phyloP scores from a whole-genome alignment of 106 monocot genomes.

The Dendrobium officinale region DNA sequence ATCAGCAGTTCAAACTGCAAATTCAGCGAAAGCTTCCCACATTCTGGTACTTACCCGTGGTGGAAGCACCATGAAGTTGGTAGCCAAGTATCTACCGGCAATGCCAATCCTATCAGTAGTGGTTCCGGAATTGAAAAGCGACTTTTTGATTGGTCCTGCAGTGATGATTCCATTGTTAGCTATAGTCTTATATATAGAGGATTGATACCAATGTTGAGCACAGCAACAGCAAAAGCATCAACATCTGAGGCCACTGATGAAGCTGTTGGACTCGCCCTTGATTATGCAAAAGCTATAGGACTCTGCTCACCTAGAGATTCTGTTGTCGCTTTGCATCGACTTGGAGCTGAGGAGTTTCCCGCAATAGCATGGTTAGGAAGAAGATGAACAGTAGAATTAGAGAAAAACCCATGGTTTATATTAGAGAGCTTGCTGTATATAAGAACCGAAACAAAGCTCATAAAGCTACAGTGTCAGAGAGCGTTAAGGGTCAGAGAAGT shows the following conservation, averaged over 20 bases:
- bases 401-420: too few relatives aligned
- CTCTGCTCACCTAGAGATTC: constrained; percentile 61
- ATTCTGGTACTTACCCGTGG: constrained; percentile 68
- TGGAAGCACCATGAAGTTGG: constrained; percentile 58
- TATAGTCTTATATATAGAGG: constrained; percentile 68
- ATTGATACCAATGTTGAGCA: constrained; percentile 45
- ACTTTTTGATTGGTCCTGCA: constrained; percentile 57
- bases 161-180: constrained; percentile 56
- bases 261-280: constrained; percentile 41
- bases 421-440: too few relatives aligned
- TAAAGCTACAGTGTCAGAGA: too few relatives aligned
- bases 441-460: too few relatives aligned
- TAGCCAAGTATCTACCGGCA: constrained; percentile 69
- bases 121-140: constrained; percentile 56
- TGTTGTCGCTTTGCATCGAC: constrained; percentile 60
- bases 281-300: constrained; percentile 29
- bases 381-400: too few relatives aligned
- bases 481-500: too few relatives aligned
- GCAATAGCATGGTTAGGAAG: too few relatives aligned
- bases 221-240: constrained; percentile 57
- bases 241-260: constrained; percentile 57
- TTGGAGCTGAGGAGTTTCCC: constrained; percentile 15
- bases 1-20: constrained; percentile 57
- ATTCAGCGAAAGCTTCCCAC: constrained; percentile 42
- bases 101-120: constrained; percentile 63